Conservation (phyloP, 2,329 filamentous ascomycete genomes). For the Stachybotrys chartarum region DNA sequence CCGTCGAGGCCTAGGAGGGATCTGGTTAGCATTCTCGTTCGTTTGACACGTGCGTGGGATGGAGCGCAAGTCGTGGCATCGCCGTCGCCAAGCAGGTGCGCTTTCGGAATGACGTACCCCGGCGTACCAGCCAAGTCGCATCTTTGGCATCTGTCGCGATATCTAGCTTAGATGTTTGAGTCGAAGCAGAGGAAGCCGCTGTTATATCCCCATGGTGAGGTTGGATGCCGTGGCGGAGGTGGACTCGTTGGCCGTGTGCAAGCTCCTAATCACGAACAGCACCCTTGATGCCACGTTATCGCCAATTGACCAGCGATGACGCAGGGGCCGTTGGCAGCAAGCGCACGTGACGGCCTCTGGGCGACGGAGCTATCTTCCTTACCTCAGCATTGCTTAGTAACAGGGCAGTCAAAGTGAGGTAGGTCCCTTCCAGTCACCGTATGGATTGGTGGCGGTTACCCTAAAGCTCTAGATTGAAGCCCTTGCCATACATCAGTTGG, state of each 20-base stretch:
- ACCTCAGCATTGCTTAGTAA: too few relatives aligned
- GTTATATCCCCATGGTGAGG: neutral
- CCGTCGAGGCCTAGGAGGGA: slow-evolving; percentile 62
- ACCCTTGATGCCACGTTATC: neutral
- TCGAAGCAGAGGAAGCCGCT: neutral
- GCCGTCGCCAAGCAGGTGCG: neutral
- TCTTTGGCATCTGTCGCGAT: slow-evolving; percentile 28
- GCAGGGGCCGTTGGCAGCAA: neutral
- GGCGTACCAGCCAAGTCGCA: slow-evolving; percentile 55
- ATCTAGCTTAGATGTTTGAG: neutral
- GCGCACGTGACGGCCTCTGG: neutral
- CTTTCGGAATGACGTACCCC: slow-evolving; percentile 40
- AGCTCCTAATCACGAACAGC: neutral
- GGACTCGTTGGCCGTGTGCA: neutral
- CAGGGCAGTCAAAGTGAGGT: too few relatives aligned
- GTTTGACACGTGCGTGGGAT: neutral
- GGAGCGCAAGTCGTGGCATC: neutral
- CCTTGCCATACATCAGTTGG: too few relatives aligned
- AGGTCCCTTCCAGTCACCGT: too few relatives aligned
- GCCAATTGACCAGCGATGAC: neutral
- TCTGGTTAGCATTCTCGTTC: slow-evolving; percentile 10
- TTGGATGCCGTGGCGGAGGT: neutral
- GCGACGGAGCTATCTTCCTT: too few relatives aligned
- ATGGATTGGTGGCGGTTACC: too few relatives aligned
- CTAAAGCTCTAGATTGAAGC: too few relatives aligned